Evolutionary conservation across 148 eudicot species (phyloP), one percentile per base, ranked within the genome.

Genomic region (Suaeda aralocaspica): DNA sequence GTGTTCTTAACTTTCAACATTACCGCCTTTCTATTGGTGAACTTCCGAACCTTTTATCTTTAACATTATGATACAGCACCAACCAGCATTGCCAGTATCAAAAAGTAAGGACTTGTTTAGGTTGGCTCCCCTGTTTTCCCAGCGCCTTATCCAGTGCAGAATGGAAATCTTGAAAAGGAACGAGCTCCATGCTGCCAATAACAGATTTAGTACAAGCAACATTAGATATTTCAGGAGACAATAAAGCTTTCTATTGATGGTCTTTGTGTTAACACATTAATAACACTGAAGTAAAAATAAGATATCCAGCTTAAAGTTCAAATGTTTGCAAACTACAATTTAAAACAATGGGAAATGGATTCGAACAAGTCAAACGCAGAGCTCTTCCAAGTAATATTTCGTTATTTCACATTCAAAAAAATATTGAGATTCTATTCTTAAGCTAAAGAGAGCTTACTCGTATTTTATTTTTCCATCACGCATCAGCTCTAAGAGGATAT

Each of bases 391-490:
- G 24, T 1, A 26, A 24, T 9, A 22, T 55, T 55, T 55, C 59
- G 11, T 6, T 45, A 45, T 1, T 45, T 45, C n/a, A n/a, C 59
- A 53, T 53, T 18, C 21, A 8, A 9, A 19, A 24, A 18, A n/a
- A n/a, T n/a, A n/a, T n/a, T 53, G 31, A 33, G 13, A 28, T 11
- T 13, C 26, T 13, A 11, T 26, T 7, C 0, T 56, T 56, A 16
- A 25, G 33, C 60, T 25, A 56, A 59, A 30, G 45, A 44, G 33
- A 48, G 65, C 91, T 78, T 85, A 93, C 98, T 91, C 88, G 30
- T 94, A 91, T 78, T 67, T 85, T 71, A 94, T 73, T 71, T 87
- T 87, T 53, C 95, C 97, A 44, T 84, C 84, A 24, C 91, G 88
- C 70, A 72, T 80, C 66, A 91, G 73, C 44, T 67, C 64, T 73